Evolutionary conservation across 192 early-diverging fungal genomes (phyloP).

Genomic region (Coemansia sp.): DNA sequence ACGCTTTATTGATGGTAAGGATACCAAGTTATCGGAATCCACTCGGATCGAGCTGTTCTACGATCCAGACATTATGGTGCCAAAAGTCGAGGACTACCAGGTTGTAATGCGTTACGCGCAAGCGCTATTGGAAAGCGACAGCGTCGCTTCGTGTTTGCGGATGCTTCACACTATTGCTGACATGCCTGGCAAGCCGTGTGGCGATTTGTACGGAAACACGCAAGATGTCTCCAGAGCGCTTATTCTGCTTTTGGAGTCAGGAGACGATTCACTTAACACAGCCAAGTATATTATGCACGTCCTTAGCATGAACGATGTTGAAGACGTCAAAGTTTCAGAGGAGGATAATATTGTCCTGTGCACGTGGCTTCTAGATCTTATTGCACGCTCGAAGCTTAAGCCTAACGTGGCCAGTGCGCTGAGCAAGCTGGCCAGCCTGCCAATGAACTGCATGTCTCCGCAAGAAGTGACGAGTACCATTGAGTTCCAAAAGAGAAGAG

Average conservation of each 20-base stretch:
- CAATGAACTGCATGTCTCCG: background rate
- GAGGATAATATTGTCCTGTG: too few species aligned
- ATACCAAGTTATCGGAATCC: background rate
- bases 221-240: constrained; percentile 4
- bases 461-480: background rate
- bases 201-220: constrained; percentile 3
- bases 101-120: constrained; percentile 26
- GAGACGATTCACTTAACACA: background rate
- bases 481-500: background rate
- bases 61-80: constrained; percentile 2
- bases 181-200: constrained; percentile 24
- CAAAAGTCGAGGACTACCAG: constrained; percentile 11
- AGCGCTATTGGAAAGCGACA: constrained; percentile 16
- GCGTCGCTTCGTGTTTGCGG: constrained; percentile 8
- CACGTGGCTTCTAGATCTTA: too few species aligned
- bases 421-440: background rate
- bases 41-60: constrained; percentile 17
- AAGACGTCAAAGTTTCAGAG: background rate
- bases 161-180: constrained; percentile 18
- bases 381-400: too few species aligned
- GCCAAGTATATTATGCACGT: constrained; percentile 2
- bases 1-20: constrained; percentile 9
- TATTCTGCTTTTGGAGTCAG: background rate
- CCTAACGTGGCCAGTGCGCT: background rate
- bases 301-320: constrained; percentile 11